These are phyloP conservation scores for Croton setiger DNA, from an alignment of 441 rosid genomes.

Conservation along the genomic window DNA sequence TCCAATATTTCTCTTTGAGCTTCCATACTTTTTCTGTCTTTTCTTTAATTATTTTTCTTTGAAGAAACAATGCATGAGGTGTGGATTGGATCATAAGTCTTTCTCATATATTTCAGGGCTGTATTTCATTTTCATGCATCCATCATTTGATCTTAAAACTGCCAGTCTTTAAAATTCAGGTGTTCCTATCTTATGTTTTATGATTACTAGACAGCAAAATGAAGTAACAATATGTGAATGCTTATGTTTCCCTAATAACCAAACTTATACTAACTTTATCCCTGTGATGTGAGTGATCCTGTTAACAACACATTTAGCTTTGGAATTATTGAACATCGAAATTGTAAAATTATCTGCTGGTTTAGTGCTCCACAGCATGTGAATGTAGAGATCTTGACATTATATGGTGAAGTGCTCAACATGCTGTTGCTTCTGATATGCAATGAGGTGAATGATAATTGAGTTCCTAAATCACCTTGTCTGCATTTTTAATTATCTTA, in stretches of 20 bases:
- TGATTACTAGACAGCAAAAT: neutral
- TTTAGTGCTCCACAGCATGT: neutral
- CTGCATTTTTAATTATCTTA: neutral
- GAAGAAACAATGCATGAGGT: neutral
- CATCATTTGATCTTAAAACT: neutral
- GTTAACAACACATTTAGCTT: neutral
- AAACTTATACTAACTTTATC: neutral
- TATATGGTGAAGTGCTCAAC: neutral
- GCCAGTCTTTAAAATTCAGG: neutral
- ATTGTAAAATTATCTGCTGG: neutral
- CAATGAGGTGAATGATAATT: neutral
- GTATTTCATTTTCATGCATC: neutral
- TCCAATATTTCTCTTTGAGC: neutral
- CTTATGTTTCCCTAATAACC: neutral
- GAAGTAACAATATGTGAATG: neutral
- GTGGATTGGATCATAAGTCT: neutral
- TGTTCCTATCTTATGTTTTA: neutral
- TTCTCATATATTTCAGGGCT: neutral
- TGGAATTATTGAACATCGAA: constrained; percentile 1
- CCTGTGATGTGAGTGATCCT: neutral
- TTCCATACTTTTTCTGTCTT: neutral
- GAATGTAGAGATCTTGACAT: neutral
- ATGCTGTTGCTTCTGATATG: neutral
- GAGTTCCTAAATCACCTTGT: neutral
- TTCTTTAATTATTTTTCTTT: neutral